A percentile compares a stretch with the other conserved stretches of the same genome.
Conservation (phyloP, 495 filamentous ascomycete genomes). For the Penicillium coffeae region DNA sequence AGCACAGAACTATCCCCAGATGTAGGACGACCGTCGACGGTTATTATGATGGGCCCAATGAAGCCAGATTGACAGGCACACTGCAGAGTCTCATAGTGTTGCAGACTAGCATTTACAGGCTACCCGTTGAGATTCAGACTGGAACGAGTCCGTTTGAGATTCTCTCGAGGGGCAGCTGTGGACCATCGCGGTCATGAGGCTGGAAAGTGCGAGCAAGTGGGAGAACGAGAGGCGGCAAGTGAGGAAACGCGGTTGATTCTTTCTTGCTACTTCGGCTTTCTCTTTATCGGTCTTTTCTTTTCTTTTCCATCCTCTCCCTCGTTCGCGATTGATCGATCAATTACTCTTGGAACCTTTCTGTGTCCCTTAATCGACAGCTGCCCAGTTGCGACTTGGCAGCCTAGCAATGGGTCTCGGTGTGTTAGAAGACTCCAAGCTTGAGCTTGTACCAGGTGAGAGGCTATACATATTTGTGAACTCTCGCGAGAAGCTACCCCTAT, state of each 20-base stretch:
- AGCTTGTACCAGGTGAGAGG: constrained; percentile 74
- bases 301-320: not conserved
- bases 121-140: not conserved
- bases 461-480: not conserved
- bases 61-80: not conserved
- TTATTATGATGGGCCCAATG: too few relatives aligned
- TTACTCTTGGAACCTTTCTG: not conserved
- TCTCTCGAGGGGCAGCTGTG: not conserved
- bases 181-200: too few relatives aligned
- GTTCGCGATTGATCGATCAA: not conserved
- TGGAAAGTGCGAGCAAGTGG: not conserved
- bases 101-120: not conserved
- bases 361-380: not conserved
- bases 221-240: too few relatives aligned
- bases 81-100: not conserved
- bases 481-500: too few relatives aligned
- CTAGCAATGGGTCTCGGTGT: constrained; percentile 72
- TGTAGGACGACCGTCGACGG: too few relatives aligned
- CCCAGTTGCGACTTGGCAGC: not conserved
- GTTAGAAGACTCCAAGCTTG: constrained; percentile 58
- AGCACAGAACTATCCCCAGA: too few relatives aligned
- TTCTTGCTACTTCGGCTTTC: not conserved
- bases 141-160: not conserved
- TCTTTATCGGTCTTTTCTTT: not conserved
- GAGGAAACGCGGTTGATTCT: too few relatives aligned